phyloP scores from a whole-genome alignment of 192 early-diverging fungal genomes.

The Coemansia pectinata region DNA sequence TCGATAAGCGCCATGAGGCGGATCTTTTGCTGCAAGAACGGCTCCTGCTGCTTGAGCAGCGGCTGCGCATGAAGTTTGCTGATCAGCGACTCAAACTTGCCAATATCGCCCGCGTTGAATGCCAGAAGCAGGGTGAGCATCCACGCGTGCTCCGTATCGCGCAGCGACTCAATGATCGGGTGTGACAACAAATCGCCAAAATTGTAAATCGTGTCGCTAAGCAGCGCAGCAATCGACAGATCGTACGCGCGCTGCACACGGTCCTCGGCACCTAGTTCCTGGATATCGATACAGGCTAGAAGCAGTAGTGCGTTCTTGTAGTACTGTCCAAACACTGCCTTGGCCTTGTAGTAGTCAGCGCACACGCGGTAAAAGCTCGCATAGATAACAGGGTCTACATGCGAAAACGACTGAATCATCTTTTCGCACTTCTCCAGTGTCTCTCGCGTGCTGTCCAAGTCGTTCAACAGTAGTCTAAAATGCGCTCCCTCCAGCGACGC shows the following conservation, averaged over 20 bases:
- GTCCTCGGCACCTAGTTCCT: slow-evolving; percentile 75
- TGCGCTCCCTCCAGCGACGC: slow-evolving; percentile 87
- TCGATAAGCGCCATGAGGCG: slow-evolving; percentile 97
- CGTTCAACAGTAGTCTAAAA: slow-evolving; percentile 74
- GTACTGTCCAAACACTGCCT: slow-evolving; percentile 88
- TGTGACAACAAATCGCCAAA: slow-evolving; percentile 93
- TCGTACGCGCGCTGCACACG: slow-evolving; percentile 90
- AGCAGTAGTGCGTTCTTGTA: slow-evolving; percentile 95
- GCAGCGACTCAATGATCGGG: slow-evolving; percentile 45
- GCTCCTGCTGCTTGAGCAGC: slow-evolving; percentile 73
- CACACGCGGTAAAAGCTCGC: slow-evolving; percentile 93
- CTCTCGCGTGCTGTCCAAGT: slow-evolving; percentile 81
- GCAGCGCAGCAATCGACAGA: slow-evolving; percentile 83
- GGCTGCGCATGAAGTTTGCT: slow-evolving; percentile 75
- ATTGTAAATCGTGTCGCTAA: slow-evolving; percentile 97
- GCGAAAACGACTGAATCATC: slow-evolving; percentile 55
- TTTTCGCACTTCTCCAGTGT: slow-evolving; percentile 86
- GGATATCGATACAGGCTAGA: slow-evolving; percentile 86
- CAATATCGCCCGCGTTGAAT: slow-evolving; percentile 94
- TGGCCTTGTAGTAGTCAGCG: slow-evolving; percentile 97
- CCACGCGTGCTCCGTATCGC: slow-evolving; percentile 82
- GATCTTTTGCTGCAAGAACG: slow-evolving; percentile 91
- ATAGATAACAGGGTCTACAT: slow-evolving; percentile 84
- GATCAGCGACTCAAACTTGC: slow-evolving; percentile 79
- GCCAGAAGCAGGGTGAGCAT: slow-evolving; percentile 80